Conservation (phyloP, 1,284 basidiomycete genomes). For the Ustanciosporium gigantosporum region DNA sequence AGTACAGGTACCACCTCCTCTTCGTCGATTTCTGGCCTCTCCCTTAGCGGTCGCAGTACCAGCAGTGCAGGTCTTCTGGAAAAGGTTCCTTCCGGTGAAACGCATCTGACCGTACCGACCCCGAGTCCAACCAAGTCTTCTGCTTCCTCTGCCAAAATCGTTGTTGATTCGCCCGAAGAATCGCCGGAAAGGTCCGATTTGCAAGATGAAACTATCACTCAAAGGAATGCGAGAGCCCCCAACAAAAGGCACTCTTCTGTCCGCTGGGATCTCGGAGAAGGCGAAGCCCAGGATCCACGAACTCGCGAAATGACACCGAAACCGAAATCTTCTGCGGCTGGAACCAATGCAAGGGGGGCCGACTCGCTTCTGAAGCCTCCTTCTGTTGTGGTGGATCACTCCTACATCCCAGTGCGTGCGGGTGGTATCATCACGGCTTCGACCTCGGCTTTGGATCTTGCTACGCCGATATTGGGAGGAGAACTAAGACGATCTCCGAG, state of each 20-base stretch:
- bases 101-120: not conserved
- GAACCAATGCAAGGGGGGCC: too few relatives aligned
- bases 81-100: not conserved
- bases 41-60: not conserved
- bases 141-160: not conserved
- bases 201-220: not conserved
- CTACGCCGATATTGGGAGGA: not conserved
- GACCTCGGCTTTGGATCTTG: conserved; percentile 5
- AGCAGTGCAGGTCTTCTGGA: not conserved
- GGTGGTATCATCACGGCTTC: conserved; percentile 20
- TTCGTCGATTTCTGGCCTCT: not conserved
- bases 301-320: not conserved
- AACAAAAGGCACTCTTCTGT: conserved; percentile 27
- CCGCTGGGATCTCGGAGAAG: conserved; percentile 22
- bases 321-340: too few relatives aligned
- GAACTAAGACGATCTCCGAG: not conserved
- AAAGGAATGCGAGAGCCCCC: too few relatives aligned
- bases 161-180: conserved; percentile 15
- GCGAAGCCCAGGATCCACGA: not conserved
- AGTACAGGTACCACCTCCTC: not conserved
- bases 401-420: conserved; percentile 31
- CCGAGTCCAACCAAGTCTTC: not conserved
- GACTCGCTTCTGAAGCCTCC: conserved; percentile 11
- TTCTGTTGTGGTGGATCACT: conserved; percentile 20
- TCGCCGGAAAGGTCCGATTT: conserved; percentile 5